Conservation (phyloP, 768 basidiomycete genomes). For the Rhodotorula kratochvilovae region DNA sequence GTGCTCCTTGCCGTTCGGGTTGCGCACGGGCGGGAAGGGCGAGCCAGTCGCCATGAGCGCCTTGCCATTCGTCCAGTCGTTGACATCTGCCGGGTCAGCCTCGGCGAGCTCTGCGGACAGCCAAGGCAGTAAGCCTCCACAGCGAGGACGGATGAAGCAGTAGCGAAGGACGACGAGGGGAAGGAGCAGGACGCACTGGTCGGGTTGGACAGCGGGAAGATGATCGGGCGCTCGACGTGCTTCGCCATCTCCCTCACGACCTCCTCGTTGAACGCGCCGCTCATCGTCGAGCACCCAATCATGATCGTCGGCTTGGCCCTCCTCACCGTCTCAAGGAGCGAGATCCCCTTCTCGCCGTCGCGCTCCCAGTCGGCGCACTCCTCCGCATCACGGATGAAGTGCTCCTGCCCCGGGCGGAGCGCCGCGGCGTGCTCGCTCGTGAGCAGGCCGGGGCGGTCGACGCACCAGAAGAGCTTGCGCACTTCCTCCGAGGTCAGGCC, state of each 20-base stretch:
- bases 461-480: conserved; percentile 43
- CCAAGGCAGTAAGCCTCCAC: background rate
- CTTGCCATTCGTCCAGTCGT: conserved; percentile 72
- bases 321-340: conserved; percentile 66
- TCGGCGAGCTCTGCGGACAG: conserved; percentile 57
- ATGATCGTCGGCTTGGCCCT: conserved; percentile 72
- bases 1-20: conserved; percentile 62
- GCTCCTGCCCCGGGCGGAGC: conserved; percentile 52
- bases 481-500: conserved; percentile 58
- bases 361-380: conserved; percentile 42
- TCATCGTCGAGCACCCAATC: conserved; percentile 75
- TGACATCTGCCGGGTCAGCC: conserved; percentile 62
- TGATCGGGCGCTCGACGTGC: conserved; percentile 68
- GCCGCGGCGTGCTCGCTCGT: conserved; percentile 15
- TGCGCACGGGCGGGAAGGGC: conserved; percentile 70
- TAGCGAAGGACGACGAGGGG: background rate
- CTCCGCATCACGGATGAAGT: conserved; percentile 54
- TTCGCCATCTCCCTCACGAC: conserved; percentile 57
- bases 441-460: conserved; percentile 42
- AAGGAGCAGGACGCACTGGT: conserved; percentile 47
- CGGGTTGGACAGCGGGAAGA: conserved; percentile 79
- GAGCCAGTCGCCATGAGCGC: conserved; percentile 76
- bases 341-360: conserved; percentile 50
- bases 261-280: conserved; percentile 72
- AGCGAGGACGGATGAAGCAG: too few relatives aligned